A percentile compares a stretch with the other conserved stretches of the same genome.
Conservation (phyloP, 305 asterid species). For the Fraxinus latifolia region DNA sequence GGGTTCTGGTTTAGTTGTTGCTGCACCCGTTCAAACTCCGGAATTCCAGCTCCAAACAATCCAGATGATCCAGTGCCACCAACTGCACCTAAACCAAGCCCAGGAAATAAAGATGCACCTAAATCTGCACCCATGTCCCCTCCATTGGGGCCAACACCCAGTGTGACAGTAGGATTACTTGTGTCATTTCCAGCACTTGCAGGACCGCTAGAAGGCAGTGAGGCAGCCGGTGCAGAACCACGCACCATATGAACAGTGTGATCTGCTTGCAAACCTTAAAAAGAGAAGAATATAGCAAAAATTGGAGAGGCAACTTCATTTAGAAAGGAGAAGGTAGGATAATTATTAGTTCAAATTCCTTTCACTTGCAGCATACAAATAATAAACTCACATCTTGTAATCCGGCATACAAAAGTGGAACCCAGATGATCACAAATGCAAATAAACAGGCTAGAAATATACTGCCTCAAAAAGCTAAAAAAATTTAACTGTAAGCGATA, state of each 20-base stretch:
- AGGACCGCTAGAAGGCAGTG: conserved; percentile 43
- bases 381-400: neutral
- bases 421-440: neutral
- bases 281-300: conserved; percentile 14
- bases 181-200: conserved; percentile 39
- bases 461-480: neutral
- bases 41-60: conserved; percentile 61
- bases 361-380: neutral
- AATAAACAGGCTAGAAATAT: neutral
- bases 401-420: neutral
- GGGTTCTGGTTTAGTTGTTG: conserved; percentile 68
- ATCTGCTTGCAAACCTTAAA: conserved; percentile 57
- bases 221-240: conserved; percentile 56
- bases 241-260: conserved; percentile 77
- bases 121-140: conserved; percentile 39
- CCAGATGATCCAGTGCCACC: conserved; percentile 49
- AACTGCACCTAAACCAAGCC: conserved; percentile 45
- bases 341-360: neutral
- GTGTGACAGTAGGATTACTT: conserved; percentile 32
- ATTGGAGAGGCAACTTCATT: neutral
- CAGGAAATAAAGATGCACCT: conserved; percentile 52
- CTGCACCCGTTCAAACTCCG: conserved; percentile 65
- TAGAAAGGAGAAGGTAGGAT: neutral
- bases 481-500: neutral
- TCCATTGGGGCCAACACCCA: conserved; percentile 34